Evolutionary conservation across 768 basidiomycete species (phyloP), one percentile per base, ranked within the genome.

Genomic region (Suillus americanus): DNA sequence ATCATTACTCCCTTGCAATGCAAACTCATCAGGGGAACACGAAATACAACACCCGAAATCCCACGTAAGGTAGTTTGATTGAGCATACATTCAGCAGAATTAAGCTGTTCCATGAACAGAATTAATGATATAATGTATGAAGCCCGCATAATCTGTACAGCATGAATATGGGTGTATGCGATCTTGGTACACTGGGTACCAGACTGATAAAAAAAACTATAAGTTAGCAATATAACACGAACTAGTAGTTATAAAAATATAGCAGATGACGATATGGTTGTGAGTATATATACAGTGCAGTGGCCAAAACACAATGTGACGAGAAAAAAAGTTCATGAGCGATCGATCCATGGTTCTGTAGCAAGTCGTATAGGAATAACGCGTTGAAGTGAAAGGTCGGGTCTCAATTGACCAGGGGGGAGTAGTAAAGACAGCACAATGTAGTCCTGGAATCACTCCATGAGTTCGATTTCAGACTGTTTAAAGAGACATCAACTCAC

Each of bases 341-440:
- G 66, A 62, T 76, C 73, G 14, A 76, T 40, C 77, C 80, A 88
- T 2, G 86, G 77, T 62, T 91, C 87, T 3, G 88, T 88, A 45
- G 89, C 88, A 45, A 90, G 71, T 61, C 83, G 81, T 38, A 90
- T 85, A 3, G 89, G 83, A 64, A 89, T 80, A 9, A 81, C 76
- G 45, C 85, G 73, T 69, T 83, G 82, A 65, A 76, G 66, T 14
- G 75, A 66, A 51, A 78, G 62, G 61, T 82, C 70, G 61, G 79
- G 71, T 63, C 69, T 67, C 40, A 62, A 75, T 73, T 67, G 73
- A 9, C 77, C 74, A 70, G 71, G 75, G 41, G 79, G 71, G 0
- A 80, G 80, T 35, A 80, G 66, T 65, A 90, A 67, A 1, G 79
- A 76, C 18, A 89, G 71, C 8, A 82, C 79, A 54, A 91, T 79